Conservation (phyloP, 2,329 filamentous ascomycete genomes). For the Fusarium staphyleae region DNA sequence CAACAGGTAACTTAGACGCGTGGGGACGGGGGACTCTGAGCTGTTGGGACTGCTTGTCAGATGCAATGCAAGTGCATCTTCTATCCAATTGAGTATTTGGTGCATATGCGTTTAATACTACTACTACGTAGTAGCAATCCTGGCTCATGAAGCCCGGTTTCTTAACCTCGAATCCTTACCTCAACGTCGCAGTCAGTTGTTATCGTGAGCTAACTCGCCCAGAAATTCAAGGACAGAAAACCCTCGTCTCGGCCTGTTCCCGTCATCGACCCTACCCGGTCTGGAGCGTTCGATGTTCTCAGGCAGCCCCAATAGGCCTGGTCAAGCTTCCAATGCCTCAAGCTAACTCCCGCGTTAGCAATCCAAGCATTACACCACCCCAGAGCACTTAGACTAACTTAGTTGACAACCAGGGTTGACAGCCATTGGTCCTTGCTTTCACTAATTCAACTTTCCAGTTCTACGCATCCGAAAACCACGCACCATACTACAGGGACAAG, state of each 20-base stretch:
- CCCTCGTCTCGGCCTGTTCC: conserved; percentile 11
- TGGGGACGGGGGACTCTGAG: conserved; percentile 1
- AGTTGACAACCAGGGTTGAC: conserved; percentile 1
- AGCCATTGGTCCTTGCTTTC: conserved; percentile 17
- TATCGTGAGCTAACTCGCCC: not conserved
- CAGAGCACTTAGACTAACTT: conserved; percentile 7
- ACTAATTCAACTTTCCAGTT: conserved; percentile 2
- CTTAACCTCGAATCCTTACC: not conserved
- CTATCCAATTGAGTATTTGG: conserved; percentile 7
- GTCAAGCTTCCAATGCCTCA: conserved; percentile 21
- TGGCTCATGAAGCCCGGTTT: conserved; percentile 9
- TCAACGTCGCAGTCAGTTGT: conserved; percentile 1
- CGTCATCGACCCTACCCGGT: conserved; percentile 9
- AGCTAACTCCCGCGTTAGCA: conserved; percentile 21
- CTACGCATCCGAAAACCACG: conserved; percentile 6
- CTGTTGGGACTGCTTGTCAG: conserved; percentile 8
- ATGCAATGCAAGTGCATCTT: conserved; percentile 28
- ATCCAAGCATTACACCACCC: conserved; percentile 7
- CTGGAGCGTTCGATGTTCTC: conserved; percentile 35
- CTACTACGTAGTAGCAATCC: not conserved
- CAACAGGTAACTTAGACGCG: not conserved
- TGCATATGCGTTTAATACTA: not conserved
- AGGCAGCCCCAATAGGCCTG: conserved; percentile 17
- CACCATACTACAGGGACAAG: not conserved
- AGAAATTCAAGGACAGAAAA: conserved; percentile 6